Percentiles rank a stretch among this genome's conserved stretches.
Conservation (phyloP, 805 yeast genomes). For the Tetrapisispora phaffii region DNA sequence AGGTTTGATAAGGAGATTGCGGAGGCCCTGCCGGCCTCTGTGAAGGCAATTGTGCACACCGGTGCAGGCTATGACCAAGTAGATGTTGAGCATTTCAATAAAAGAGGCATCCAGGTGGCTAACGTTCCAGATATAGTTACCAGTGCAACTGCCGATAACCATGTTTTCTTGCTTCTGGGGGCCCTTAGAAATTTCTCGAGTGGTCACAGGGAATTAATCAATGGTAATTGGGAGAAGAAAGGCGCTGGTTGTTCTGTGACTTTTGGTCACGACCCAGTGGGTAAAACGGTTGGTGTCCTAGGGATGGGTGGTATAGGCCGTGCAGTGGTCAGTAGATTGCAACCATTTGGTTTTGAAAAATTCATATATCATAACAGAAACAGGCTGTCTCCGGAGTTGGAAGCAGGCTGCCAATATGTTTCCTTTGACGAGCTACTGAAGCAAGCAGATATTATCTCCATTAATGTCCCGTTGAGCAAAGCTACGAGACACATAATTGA, state of each 20-base stretch:
- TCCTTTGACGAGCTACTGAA: constrained; percentile 56
- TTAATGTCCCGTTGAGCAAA: constrained; percentile 69
- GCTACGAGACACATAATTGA: constrained; percentile 63
- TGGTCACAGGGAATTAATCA: constrained; percentile 44
- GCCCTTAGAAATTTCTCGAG: constrained; percentile 58
- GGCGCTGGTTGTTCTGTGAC: constrained; percentile 53
- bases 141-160: constrained; percentile 63
- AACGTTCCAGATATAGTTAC: constrained; percentile 60
- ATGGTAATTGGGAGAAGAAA: constrained; percentile 51
- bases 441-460: constrained; percentile 57
- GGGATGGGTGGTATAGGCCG: constrained; percentile 92
- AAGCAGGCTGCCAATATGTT: constrained; percentile 61
- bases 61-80: constrained; percentile 78
- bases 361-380: constrained; percentile 66
- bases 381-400: constrained; percentile 49
- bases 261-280: constrained; percentile 66
- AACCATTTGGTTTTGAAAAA: constrained; percentile 67
- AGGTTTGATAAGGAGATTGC: constrained; percentile 55
- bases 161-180: constrained; percentile 51
- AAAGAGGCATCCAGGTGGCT: constrained; percentile 50
- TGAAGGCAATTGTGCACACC: constrained; percentile 46
- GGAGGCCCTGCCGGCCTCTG: constrained; percentile 41
- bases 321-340: constrained; percentile 59
- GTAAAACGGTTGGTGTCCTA: constrained; percentile 65
- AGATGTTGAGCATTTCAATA: constrained; percentile 44